Percentiles rank a stretch among this genome's conserved stretches.
Conservation (phyloP, 2,329 filamentous ascomycete genomes). For the Aureobasidium sp. region DNA sequence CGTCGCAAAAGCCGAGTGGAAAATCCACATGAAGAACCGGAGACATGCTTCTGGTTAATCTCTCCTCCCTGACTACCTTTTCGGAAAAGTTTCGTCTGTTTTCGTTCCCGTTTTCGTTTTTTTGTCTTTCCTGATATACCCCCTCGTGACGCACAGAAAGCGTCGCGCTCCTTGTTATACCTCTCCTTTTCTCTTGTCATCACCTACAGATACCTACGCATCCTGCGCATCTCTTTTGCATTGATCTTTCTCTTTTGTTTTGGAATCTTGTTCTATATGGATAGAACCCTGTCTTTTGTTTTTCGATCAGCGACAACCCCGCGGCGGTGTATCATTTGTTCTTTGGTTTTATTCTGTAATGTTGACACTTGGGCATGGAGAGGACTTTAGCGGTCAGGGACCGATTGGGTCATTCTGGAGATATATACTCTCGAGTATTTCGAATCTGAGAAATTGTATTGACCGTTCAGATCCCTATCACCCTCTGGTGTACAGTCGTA, state of each 20-base stretch:
- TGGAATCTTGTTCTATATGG: not conserved
- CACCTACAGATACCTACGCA: not conserved
- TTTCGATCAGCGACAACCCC: not conserved
- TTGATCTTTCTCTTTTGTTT: not conserved
- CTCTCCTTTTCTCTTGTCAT: not conserved
- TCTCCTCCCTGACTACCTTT: not conserved
- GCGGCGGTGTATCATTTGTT: not conserved
- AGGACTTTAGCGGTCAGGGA: not conserved
- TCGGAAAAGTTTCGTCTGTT: not conserved
- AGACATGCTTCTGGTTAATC: slow-evolving; percentile 7
- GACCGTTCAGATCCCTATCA: not conserved
- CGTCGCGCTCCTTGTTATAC: not conserved
- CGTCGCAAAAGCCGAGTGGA: slow-evolving; percentile 83
- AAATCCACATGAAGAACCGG: slow-evolving; percentile 49
- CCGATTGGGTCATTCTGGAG: not conserved
- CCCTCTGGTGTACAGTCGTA: not conserved
- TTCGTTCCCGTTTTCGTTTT: not conserved
- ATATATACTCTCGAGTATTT: not conserved
- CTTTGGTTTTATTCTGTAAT: not conserved
- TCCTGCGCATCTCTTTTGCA: not conserved
- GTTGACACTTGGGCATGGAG: not conserved
- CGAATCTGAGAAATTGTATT: not conserved
- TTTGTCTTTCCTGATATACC: not conserved
- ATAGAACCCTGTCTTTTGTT: not conserved
- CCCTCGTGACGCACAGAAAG: not conserved